phyloP scores from a whole-genome alignment of 2,329 filamentous ascomycete genomes.

The Biscogniauxia sp. region DNA sequence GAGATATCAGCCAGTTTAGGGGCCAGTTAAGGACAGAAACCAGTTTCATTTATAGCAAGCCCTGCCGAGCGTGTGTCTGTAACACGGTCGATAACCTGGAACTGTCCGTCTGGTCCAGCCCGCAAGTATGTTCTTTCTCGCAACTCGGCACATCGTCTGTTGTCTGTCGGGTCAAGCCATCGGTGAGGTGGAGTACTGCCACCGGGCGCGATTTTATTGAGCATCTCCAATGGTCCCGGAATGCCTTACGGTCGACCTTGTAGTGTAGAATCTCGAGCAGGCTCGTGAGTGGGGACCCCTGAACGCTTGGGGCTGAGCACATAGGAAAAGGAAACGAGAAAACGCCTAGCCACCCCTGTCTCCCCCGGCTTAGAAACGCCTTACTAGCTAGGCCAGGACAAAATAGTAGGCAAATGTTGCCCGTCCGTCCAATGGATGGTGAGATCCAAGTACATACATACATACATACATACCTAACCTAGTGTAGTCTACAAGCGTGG shows the following conservation, averaged over 20 bases:
- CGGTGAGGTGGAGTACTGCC: neutral
- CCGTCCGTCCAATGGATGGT: slow-evolving; percentile 12
- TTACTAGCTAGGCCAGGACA: slow-evolving; percentile 21
- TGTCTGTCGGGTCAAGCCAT: slow-evolving; percentile 2
- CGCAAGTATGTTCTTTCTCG: neutral
- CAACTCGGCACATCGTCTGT: neutral
- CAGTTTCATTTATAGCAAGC: neutral
- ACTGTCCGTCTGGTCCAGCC: neutral
- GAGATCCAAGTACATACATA: slow-evolving; percentile 1
- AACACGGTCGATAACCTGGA: neutral
- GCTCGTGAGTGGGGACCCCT: slow-evolving; percentile 22
- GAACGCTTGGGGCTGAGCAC: slow-evolving; percentile 25
- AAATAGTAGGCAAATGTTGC: slow-evolving; percentile 7
- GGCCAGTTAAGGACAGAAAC: neutral
- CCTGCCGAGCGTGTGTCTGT: neutral
- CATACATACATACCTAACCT: slow-evolving; percentile 4
- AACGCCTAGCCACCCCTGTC: slow-evolving; percentile 26
- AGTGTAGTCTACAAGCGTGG: slow-evolving; percentile 1
- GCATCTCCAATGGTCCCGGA: slow-evolving; percentile 4
- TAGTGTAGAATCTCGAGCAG: slow-evolving; percentile 17
- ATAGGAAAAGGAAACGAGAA: slow-evolving; percentile 14
- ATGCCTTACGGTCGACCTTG: slow-evolving; percentile 19
- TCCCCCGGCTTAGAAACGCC: slow-evolving; percentile 16
- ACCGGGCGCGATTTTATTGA: neutral
- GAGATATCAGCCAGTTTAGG: neutral